Base-by-base conservation (phyloP, 2,329 filamentous ascomycete species). In the Septoria linicola region DNA sequence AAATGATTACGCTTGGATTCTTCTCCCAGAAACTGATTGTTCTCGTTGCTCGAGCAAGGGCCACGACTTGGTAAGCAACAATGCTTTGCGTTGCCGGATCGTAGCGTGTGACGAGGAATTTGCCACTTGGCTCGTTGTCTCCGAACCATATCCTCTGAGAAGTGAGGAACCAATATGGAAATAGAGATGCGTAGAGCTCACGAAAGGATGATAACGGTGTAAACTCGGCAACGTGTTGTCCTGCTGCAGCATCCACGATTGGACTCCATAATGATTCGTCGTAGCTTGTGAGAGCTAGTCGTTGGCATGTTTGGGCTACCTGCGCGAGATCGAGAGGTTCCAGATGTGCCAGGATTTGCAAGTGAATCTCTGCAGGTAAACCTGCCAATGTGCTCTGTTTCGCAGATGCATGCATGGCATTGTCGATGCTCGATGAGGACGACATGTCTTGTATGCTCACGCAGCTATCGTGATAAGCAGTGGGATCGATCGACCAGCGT, bases 101-200 rank as follows among this genome's bases (percentile, higher is more conserved):
- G 64, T 90, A 96, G 10, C 87, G 83, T n/a, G 80, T 78, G 32
- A 96, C 65, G 20, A 95, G 77, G 35, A 96, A 70, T 65, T 86
- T 87, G 0, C 91, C 91, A 1, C 80, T 84, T 41, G 89, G 77
- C 23, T 84, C 79, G 2, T 76, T 78, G 68, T 96, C 89, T 53
- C 83, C 81, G 64, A 96, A 92, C 91, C 91, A 96, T 57, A 96
- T 75, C 69, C 88, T 91, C 66, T 88, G 77, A 44, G 80, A 82
- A 0, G 88, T 78, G 1, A 96, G 75, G 63, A 95, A 96, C 91
- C 91, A 96, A 62, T 85, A 82, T 0, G 86, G 85, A 57, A 93
- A 80, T 66, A 93, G 87, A 16, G 83, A 78, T 35, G 79, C 73
- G 67, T 87, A 96, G 2, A 96, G 79, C 20, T 86, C 78, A 51